Conservation (phyloP, 805 yeast genomes). For the Isabelozyma gotoi region DNA sequence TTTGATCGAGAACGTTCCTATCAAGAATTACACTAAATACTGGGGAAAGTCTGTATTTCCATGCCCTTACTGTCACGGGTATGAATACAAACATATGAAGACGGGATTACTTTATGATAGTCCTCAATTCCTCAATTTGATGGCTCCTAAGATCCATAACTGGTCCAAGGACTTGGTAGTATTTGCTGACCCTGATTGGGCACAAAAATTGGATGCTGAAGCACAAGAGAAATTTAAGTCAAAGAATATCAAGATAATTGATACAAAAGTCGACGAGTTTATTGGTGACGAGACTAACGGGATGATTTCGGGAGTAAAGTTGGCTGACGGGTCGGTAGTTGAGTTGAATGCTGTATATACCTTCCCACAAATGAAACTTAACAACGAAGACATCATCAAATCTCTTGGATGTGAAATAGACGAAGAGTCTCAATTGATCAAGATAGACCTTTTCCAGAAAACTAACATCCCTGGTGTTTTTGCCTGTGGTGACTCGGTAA, state of each 20-base stretch:
- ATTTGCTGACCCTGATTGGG: constrained; percentile 2
- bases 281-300: not conserved
- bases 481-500: constrained; percentile 8
- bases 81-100: constrained; percentile 7
- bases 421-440: constrained; percentile 1
- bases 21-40: constrained; percentile 8
- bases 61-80: constrained; percentile 15
- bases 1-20: constrained; percentile 4
- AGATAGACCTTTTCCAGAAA: constrained; percentile 3
- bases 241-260: not conserved
- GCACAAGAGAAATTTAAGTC: not conserved
- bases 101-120: constrained; percentile 7
- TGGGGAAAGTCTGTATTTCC: constrained; percentile 13
- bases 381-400: constrained; percentile 2
- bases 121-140: not conserved
- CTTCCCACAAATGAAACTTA: constrained; percentile 3
- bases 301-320: constrained; percentile 1
- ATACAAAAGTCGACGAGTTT: not conserved
- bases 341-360: constrained; percentile 1
- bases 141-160: constrained; percentile 7
- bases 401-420: constrained; percentile 3
- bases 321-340: constrained; percentile 3
- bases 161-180: constrained; percentile 10
- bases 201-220: not conserved
- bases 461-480: constrained; percentile 4